A percentile compares a stretch with the other conserved stretches of the same genome.
Conservation (phyloP, 768 basidiomycete genomes). For the Strobilomyces echinocephalus region DNA sequence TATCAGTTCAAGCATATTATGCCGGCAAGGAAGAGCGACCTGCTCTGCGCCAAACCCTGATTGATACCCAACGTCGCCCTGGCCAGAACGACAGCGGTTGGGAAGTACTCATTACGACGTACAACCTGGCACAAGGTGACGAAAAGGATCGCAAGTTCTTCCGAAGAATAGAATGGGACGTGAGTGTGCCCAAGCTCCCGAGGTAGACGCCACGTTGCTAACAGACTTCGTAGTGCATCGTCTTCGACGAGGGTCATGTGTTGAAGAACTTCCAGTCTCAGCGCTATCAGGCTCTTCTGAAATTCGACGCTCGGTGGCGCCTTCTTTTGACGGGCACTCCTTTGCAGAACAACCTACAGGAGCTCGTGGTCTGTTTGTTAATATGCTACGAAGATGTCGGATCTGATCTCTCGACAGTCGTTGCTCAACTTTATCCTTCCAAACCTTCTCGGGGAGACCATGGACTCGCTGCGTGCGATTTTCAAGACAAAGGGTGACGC, state of each 20-base stretch:
- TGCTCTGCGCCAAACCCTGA: slow-evolving; percentile 64
- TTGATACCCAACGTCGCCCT: slow-evolving; percentile 50
- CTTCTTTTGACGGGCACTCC: slow-evolving; percentile 94
- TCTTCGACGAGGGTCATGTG: slow-evolving; percentile 96
- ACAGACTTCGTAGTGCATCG: slow-evolving; percentile 58
- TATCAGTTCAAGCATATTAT: slow-evolving; percentile 89
- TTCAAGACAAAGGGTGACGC: slow-evolving; percentile 97
- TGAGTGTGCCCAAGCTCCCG: slow-evolving; percentile 37
- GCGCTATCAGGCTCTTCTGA: slow-evolving; percentile 84
- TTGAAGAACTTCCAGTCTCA: slow-evolving; percentile 98
- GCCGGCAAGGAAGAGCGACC: slow-evolving; percentile 85
- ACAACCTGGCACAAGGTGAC: slow-evolving; percentile 88
- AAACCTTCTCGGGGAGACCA: slow-evolving; percentile 73
- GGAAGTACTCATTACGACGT: slow-evolving; percentile 95
- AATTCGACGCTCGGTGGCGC: slow-evolving; percentile 84
- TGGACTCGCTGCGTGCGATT: slow-evolving; percentile 82
- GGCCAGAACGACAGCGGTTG: slow-evolving; percentile 57
- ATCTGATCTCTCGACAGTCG: slow-evolving; percentile 50
- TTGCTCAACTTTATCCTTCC: slow-evolving; percentile 97
- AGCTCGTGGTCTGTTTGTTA: slow-evolving; percentile 66
- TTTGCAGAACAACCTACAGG: slow-evolving; percentile 86
- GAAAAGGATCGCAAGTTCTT: slow-evolving; percentile 90
- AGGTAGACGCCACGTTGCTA: background rate
- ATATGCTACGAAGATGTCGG: slow-evolving; percentile 1
- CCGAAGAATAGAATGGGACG: slow-evolving; percentile 87